Conservation (phyloP, 2,329 filamentous ascomycete genomes). For the Sporothrix curviconia region DNA sequence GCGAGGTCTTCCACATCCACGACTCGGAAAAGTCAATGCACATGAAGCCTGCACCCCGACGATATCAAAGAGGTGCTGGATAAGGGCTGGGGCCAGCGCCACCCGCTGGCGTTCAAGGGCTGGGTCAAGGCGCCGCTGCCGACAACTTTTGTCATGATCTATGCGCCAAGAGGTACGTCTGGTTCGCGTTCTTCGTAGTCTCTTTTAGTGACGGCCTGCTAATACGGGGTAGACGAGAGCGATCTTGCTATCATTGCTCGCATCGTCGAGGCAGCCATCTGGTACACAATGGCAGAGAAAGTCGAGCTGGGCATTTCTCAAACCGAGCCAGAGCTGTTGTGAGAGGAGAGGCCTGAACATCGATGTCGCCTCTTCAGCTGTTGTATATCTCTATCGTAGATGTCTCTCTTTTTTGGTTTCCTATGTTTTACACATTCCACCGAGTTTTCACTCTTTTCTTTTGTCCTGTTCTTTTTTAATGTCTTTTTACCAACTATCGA, state of each 20-base stretch:
- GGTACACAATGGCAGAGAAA: conserved; percentile 51
- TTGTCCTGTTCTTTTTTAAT: not conserved
- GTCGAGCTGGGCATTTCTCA: conserved; percentile 26
- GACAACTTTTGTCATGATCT: conserved; percentile 71
- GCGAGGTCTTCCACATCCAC: conserved; percentile 80
- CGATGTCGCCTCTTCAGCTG: too few relatives aligned
- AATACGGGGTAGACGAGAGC: conserved; percentile 40
- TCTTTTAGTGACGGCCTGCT: not conserved
- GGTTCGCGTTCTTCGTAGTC: not conserved
- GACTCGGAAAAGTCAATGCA: conserved; percentile 71
- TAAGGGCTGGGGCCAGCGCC: conserved; percentile 71
- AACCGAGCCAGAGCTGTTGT: not conserved
- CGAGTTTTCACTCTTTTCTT: not conserved
- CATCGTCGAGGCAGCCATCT: conserved; percentile 69
- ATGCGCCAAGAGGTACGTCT: conserved; percentile 59
- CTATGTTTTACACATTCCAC: not conserved
- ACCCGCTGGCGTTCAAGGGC: conserved; percentile 59
- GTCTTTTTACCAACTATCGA: too few relatives aligned
- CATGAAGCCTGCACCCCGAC: conserved; percentile 69
- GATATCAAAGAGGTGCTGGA: conserved; percentile 67
- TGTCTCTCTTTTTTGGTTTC: too few relatives aligned
- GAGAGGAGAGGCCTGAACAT: not conserved
- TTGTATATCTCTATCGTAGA: too few relatives aligned
- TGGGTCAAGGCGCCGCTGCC: conserved; percentile 65
- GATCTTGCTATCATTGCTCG: conserved; percentile 61